Evolutionary conservation across 331 rosid genomes (phyloP).

Genomic region (Arachis monticola): DNA sequence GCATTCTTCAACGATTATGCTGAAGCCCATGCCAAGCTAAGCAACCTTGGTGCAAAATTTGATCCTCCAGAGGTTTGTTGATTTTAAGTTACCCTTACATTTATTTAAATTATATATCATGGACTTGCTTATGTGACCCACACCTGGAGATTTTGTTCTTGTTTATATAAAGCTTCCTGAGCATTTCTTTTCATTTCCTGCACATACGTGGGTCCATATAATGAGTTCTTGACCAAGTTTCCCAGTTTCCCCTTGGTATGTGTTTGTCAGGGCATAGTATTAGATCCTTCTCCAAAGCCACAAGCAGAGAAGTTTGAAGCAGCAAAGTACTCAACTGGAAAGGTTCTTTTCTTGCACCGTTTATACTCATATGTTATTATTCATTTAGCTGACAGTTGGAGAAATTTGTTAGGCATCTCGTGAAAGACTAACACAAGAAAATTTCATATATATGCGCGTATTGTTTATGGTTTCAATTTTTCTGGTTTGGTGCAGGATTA

Average conservation of each 20-base stretch:
- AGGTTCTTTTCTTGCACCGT: slow-evolving; percentile 55
- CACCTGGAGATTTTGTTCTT: slow-evolving; percentile 17
- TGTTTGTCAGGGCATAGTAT: slow-evolving; percentile 72
- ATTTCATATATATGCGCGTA: slow-evolving; percentile 32
- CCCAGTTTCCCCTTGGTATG: slow-evolving; percentile 30
- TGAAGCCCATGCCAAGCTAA: slow-evolving; percentile 96
- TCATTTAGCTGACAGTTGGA: slow-evolving; percentile 30
- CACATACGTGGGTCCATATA: slow-evolving; percentile 11
- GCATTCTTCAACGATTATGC: slow-evolving; percentile 96
- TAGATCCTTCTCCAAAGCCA: slow-evolving; percentile 60
- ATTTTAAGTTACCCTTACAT: slow-evolving; percentile 22
- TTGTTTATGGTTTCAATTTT: slow-evolving; percentile 53
- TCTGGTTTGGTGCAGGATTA: slow-evolving; percentile 76
- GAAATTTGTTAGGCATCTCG: slow-evolving; percentile 23
- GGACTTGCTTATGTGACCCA: slow-evolving; percentile 6
- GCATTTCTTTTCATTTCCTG: neutral
- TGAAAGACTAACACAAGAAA: slow-evolving; percentile 16
- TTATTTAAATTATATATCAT: slow-evolving; percentile 3
- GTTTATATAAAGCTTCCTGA: neutral
- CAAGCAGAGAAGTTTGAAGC: slow-evolving; percentile 79
- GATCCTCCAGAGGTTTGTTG: slow-evolving; percentile 92
- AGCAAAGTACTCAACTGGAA: slow-evolving; percentile 75
- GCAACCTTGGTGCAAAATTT: slow-evolving; percentile 92
- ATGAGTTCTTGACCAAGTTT: neutral
- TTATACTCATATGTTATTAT: slow-evolving; percentile 21